phyloP scores from a whole-genome alignment of 108 stramenopile genomes.

The Skeletonema grethae region DNA sequence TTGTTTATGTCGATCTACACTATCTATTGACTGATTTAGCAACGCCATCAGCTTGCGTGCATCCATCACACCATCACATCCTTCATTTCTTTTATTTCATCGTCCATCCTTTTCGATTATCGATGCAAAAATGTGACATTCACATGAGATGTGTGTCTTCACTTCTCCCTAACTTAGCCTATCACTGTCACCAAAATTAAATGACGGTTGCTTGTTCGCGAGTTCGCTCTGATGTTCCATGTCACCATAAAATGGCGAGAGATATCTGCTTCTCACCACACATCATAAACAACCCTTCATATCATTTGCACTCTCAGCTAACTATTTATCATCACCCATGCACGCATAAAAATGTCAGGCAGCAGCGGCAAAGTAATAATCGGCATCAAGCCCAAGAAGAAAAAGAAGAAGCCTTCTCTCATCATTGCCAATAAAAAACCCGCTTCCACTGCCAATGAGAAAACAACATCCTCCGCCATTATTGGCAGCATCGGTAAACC shows the following conservation, averaged over 20 bases:
- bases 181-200: neutral
- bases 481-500: neutral
- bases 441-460: neutral
- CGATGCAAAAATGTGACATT: no score
- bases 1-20: no score
- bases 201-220: neutral
- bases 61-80: no score
- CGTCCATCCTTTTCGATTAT: no score
- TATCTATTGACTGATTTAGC: no score
- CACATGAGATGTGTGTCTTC: neutral
- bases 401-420: slow-evolving; percentile 28
- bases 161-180: neutral
- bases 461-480: neutral
- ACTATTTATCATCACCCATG: neutral
- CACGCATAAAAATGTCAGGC: neutral
- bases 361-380: slow-evolving; percentile 6
- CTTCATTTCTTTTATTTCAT: no score
- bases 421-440: slow-evolving; percentile 2
- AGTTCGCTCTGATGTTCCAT: no score
- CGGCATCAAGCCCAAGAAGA: slow-evolving; percentile 28
- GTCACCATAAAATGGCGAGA: no score
- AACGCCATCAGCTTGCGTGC: no score
- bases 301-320: no score
- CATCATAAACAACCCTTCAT: no score
- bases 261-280: no score